Base-by-base conservation (phyloP, 192 early-diverging fungal genomes). In the Helicostylum pulchrum region DNA sequence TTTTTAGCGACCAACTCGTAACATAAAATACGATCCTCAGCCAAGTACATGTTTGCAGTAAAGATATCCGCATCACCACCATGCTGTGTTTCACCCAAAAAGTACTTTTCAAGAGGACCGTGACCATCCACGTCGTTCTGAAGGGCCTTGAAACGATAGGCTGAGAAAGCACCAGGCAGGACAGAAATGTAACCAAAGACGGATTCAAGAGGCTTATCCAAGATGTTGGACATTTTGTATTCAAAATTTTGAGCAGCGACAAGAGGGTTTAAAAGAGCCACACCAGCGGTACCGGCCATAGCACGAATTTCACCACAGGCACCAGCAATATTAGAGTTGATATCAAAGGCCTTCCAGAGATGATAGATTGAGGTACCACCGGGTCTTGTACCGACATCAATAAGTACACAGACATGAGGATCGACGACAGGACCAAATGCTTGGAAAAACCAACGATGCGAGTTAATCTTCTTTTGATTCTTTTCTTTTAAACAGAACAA, bases 401-500 rank as follows among this genome's bases (percentile, higher is more conserved):
- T 63, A 43, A 86, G 65, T n/a, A 86, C 81, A 69, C 82, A 84
- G 11, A 86, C 83, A 47, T 80, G 73, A 17, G 84, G 84, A 4
- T 81, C 62, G 23, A 86, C 58, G 30, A 85, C 61, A 15, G 80
- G 81, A 34, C 84, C 82, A 62, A 86, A 85, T 5, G 83, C 84
- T 62, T 86, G 77, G 50, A 86, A 86, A 68, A 86, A 86, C 84
- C 84, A 86, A 46, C 94, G 79, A 77, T 88, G 87, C 26, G 84
- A 89, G 61, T 90, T 95, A 70, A 95, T 88, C 75, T 95, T 95
- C 73, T 94, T 95, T 61, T 87, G 86, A 67, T 95, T 95, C 78
- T 93, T 91, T 76, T 95, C 93, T 73, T 95, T 95, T 7, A 95
- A 76, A 77, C 90, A 89, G 73, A 95, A 95, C 32, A 95, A 73